A percentile compares a stretch with the other conserved stretches of the same genome.
phyloP scores from a whole-genome alignment of 257 asterid genomes.

The Capsicum chinense region DNA sequence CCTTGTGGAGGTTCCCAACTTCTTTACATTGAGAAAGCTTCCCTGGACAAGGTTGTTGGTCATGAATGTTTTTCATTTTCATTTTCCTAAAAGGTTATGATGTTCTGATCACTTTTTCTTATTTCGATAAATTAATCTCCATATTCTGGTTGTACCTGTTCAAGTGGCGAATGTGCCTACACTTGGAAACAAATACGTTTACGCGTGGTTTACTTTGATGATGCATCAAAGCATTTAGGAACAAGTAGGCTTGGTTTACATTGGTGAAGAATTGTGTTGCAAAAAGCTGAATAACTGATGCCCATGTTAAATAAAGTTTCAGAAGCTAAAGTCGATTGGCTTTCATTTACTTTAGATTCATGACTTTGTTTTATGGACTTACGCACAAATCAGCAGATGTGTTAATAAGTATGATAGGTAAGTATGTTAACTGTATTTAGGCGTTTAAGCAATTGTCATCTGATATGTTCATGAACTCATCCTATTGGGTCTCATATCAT shows the following conservation, averaged over 20 bases:
- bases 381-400: background rate
- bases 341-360: background rate
- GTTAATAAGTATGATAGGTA: background rate
- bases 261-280: background rate
- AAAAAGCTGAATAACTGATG: background rate
- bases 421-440: background rate
- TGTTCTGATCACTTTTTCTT: background rate
- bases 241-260: background rate
- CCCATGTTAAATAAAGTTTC: background rate
- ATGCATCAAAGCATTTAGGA: background rate
- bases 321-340: background rate
- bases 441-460: background rate
- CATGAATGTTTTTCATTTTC: background rate
- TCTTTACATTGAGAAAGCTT: slow-evolving; percentile 13
- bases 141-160: background rate
- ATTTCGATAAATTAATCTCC: background rate
- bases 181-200: background rate
- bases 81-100: background rate
- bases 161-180: background rate
- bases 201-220: slow-evolving; percentile 10
- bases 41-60: slow-evolving; percentile 15
- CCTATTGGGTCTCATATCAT: background rate
- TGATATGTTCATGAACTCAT: background rate
- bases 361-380: background rate
- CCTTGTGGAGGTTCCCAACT: background rate